Conservation (phyloP, 139 green algal species). For the Nannochloris sp. region DNA sequence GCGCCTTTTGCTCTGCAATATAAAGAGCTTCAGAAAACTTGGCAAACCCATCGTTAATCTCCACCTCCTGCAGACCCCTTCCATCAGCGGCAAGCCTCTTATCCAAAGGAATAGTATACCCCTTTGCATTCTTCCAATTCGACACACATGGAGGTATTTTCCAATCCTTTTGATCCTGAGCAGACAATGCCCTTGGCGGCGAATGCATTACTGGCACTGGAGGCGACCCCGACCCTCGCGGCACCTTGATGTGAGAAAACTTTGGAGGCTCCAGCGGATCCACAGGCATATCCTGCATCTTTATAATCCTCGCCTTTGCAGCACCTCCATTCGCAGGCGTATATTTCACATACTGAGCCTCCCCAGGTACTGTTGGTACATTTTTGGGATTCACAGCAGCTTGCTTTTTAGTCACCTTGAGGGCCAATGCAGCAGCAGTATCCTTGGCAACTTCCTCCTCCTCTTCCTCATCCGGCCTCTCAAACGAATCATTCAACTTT, state of each 20-base stretch:
- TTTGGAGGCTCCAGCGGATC: constrained; percentile 97
- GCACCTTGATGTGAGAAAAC: constrained; percentile 75
- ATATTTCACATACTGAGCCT: constrained; percentile 91
- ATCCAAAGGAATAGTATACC: constrained; percentile 99
- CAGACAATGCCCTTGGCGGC: constrained; percentile 74
- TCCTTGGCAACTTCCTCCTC: constrained; percentile 50
- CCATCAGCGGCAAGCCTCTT: constrained; percentile 97
- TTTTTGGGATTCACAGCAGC: constrained; percentile 63
- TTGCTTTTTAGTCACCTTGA: constrained; percentile 68
- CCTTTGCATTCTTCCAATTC: constrained; percentile 98
- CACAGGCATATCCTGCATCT: constrained; percentile 91
- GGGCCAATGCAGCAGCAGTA: constrained; percentile 60
- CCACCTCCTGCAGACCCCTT: constrained; percentile 85
- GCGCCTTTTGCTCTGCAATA: constrained; percentile 87
- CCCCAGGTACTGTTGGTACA: constrained; percentile 60
- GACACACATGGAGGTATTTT: constrained; percentile 97
- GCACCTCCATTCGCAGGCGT: constrained; percentile 68
- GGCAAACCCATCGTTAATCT: constrained; percentile 94
- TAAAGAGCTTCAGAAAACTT: constrained; percentile 88
- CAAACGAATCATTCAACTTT: constrained; percentile 45
- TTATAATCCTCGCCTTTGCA: constrained; percentile 81
- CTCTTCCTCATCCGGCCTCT: constrained; percentile 73
- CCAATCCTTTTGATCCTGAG: constrained; percentile 90
- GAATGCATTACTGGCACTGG: constrained; percentile 96
- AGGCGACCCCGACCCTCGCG: constrained; percentile 71